phyloP scores from a whole-genome alignment of 352 stramenopile species.

The Aphanomyces cochlioides region DNA sequence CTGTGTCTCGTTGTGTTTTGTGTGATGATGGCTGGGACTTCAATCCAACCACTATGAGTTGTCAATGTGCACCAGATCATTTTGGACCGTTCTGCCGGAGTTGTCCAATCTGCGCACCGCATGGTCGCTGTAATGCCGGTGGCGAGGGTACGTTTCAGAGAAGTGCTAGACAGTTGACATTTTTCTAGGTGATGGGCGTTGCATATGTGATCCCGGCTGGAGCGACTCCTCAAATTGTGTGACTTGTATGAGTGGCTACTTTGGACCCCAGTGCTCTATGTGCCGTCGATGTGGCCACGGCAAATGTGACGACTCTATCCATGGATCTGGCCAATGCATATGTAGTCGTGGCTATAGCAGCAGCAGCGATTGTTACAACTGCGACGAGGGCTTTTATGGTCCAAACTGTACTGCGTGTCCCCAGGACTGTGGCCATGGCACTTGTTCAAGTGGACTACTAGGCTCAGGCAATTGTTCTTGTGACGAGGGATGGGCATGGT shows the following conservation, averaged over 20 bases:
- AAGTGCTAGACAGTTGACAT: background rate
- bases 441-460: constrained; percentile 68
- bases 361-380: constrained; percentile 78
- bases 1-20: constrained; percentile 65
- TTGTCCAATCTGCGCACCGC: constrained; percentile 78
- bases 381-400: constrained; percentile 76
- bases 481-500: constrained; percentile 63
- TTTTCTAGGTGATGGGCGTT: constrained; percentile 55
- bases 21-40: constrained; percentile 85
- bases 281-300: constrained; percentile 79
- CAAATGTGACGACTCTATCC: constrained; percentile 73
- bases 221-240: constrained; percentile 87
- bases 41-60: constrained; percentile 83
- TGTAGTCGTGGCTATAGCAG: constrained; percentile 76
- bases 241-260: constrained; percentile 82
- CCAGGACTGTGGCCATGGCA: constrained; percentile 66
- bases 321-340: constrained; percentile 71
- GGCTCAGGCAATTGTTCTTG: constrained; percentile 77
- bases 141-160: constrained; percentile 41
- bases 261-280: constrained; percentile 54
- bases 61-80: constrained; percentile 77
- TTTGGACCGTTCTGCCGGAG: constrained; percentile 74
- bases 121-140: constrained; percentile 78
- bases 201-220: constrained; percentile 81
- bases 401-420: constrained; percentile 64